Conservation (phyloP, 1,284 basidiomycete species). For the Ceratobasidium papillatum region DNA sequence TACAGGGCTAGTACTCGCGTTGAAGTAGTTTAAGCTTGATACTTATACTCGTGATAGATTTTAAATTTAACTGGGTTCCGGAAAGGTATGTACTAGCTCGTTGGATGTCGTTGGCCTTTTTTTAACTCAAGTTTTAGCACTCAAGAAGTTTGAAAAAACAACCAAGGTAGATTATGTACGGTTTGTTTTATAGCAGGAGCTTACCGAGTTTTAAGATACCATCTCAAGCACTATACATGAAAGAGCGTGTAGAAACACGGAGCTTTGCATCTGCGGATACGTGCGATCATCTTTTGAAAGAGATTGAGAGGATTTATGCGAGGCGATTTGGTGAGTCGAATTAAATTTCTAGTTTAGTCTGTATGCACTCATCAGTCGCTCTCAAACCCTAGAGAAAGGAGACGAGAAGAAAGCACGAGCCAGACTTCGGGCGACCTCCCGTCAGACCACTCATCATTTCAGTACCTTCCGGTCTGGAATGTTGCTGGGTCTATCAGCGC, state of each 20-base stretch:
- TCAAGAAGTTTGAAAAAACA: conserved; percentile 94
- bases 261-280: conserved; percentile 68
- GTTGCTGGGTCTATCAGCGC: conserved; percentile 78
- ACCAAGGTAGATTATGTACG: conserved; percentile 61
- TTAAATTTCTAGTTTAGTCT: not conserved
- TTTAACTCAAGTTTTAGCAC: conserved; percentile 52
- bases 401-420: conserved; percentile 81
- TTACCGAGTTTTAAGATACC: conserved; percentile 46
- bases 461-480: conserved; percentile 80
- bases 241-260: conserved; percentile 65
- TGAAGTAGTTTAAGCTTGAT: not conserved
- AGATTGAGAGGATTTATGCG: conserved; percentile 79
- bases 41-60: conserved; percentile 59
- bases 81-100: conserved; percentile 58
- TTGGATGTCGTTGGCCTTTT: not conserved
- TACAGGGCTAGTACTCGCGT: conserved; percentile 55
- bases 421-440: conserved; percentile 67
- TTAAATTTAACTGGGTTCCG: conserved; percentile 90
- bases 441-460: conserved; percentile 74
- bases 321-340: conserved; percentile 70
- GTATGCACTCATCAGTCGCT: conserved; percentile 39
- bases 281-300: conserved; percentile 73
- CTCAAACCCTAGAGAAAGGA: conserved; percentile 69
- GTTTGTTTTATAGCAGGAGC: not conserved
- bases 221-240: conserved; percentile 47